phyloP scores from a whole-genome alignment of 164 flowering plant genomes.

The Aristolochia californica region DNA sequence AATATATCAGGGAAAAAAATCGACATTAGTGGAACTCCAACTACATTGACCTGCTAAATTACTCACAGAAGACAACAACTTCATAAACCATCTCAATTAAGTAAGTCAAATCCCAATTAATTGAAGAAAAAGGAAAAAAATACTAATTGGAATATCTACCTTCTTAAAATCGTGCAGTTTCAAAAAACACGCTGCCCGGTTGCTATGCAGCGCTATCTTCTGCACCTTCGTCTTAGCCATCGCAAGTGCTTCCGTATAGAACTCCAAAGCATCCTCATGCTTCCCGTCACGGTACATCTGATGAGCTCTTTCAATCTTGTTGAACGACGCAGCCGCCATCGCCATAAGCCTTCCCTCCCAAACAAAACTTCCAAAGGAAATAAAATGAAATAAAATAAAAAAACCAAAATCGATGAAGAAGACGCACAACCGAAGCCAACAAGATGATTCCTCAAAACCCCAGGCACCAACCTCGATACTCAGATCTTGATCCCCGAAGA shows the following conservation, averaged over 20 bases:
- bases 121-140: not conserved
- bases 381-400: too few relatives aligned
- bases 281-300: constrained; percentile 83
- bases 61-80: too few relatives aligned
- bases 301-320: constrained; percentile 79
- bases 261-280: constrained; percentile 59
- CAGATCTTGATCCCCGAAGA: not conserved
- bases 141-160: constrained; percentile 51
- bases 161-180: constrained; percentile 69
- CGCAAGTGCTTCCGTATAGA: constrained; percentile 71
- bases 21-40: too few relatives aligned
- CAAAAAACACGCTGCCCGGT: constrained; percentile 85
- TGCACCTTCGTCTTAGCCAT: constrained; percentile 71
- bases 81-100: too few relatives aligned
- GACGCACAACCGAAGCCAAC: too few relatives aligned
- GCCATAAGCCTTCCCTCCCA: not conserved
- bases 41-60: too few relatives aligned
- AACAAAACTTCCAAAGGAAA: not conserved
- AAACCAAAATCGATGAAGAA: not conserved
- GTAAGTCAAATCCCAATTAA: not conserved
- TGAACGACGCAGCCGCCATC: constrained; percentile 11
- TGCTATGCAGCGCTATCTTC: constrained; percentile 88
- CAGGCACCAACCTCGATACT: too few relatives aligned
- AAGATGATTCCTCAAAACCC: too few relatives aligned
- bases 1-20: too few relatives aligned